Evolutionary conservation across 2,329 filamentous ascomycete genomes (phyloP).

Genomic region (Fusarium musae): DNA sequence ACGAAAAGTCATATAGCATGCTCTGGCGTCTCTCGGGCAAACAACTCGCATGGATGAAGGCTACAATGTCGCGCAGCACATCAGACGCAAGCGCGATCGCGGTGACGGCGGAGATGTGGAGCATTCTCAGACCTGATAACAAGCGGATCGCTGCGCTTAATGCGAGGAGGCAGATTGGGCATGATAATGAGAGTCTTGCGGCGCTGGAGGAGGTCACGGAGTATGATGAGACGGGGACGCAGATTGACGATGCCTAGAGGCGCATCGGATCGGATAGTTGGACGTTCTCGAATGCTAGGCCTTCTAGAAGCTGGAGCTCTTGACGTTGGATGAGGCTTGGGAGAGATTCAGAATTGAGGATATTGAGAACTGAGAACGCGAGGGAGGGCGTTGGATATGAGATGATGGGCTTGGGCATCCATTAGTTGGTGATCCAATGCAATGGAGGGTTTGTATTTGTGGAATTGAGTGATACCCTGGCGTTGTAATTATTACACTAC

Average conservation of each 20-base stretch:
- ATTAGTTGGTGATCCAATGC: neutral
- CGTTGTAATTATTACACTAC: neutral
- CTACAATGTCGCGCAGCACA: slow-evolving; percentile 35
- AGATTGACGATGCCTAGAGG: slow-evolving; percentile 47
- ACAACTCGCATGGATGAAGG: slow-evolving; percentile 62
- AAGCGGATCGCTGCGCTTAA: slow-evolving; percentile 40
- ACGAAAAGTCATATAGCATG: slow-evolving; percentile 46
- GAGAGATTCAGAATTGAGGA: neutral
- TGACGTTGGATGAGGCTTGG: slow-evolving; percentile 3
- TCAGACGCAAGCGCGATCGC: slow-evolving; percentile 39
- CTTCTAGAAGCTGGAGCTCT: slow-evolving; percentile 9
- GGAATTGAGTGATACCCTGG: neutral
- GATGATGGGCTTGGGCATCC: neutral
- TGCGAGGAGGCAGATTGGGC: slow-evolving; percentile 27
- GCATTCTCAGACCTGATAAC: slow-evolving; percentile 51
- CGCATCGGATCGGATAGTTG: slow-evolving; percentile 4
- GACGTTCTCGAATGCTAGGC: neutral
- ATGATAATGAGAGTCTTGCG: slow-evolving; percentile 38
- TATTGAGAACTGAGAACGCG: neutral
- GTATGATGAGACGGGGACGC: slow-evolving; percentile 45
- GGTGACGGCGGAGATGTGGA: slow-evolving; percentile 52
- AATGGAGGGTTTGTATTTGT: neutral
- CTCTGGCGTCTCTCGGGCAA: slow-evolving; percentile 60
- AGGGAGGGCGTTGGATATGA: neutral
- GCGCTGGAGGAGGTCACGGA: slow-evolving; percentile 44